Conservation (phyloP, 1,139 yeast species). For the Yamadazyma oceani region DNA sequence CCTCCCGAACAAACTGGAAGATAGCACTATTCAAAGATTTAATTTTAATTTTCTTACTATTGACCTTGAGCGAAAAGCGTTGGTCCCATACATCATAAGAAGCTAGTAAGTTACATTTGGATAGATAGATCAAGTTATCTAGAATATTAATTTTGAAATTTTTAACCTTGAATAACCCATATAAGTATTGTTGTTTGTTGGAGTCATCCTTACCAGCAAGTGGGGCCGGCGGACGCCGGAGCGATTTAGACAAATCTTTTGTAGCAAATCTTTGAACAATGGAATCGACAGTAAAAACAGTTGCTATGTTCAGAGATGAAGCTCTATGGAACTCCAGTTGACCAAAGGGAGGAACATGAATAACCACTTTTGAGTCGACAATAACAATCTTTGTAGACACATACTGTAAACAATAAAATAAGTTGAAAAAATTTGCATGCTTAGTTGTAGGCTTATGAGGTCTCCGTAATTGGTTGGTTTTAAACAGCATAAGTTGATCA, state of each 20-base stretch:
- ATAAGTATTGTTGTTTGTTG: slow-evolving; percentile 13
- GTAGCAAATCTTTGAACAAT: slow-evolving; percentile 31
- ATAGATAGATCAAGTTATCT: slow-evolving; percentile 31
- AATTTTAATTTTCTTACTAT: slow-evolving; percentile 29
- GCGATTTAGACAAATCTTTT: slow-evolving; percentile 17
- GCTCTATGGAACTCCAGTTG: slow-evolving; percentile 28
- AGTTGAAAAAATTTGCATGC: slow-evolving; percentile 11
- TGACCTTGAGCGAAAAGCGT: slow-evolving; percentile 24
- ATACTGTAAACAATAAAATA: slow-evolving; percentile 14
- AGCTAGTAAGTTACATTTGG: slow-evolving; percentile 30
- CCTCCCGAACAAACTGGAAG: slow-evolving; percentile 36
- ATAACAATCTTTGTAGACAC: slow-evolving; percentile 30
- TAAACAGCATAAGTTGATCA: slow-evolving; percentile 28
- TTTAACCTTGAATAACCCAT: slow-evolving; percentile 31
- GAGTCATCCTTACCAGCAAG: slow-evolving; percentile 2
- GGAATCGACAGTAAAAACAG: slow-evolving; percentile 25
- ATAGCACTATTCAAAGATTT: slow-evolving; percentile 40
- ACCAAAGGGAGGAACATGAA: slow-evolving; percentile 35
- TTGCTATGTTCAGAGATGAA: slow-evolving; percentile 28
- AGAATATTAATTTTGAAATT: slow-evolving; percentile 31
- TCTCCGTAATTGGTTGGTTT: slow-evolving; percentile 8
- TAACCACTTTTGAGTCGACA: slow-evolving; percentile 30
- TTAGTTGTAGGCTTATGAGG: slow-evolving; percentile 2
- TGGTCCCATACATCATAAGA: slow-evolving; percentile 26
- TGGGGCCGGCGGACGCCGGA: slow-evolving; percentile 3